These are phyloP conservation scores for Penicillium sp. DNA, from an alignment of 2,329 filamentous ascomycete species.

Conservation along the genomic window DNA sequence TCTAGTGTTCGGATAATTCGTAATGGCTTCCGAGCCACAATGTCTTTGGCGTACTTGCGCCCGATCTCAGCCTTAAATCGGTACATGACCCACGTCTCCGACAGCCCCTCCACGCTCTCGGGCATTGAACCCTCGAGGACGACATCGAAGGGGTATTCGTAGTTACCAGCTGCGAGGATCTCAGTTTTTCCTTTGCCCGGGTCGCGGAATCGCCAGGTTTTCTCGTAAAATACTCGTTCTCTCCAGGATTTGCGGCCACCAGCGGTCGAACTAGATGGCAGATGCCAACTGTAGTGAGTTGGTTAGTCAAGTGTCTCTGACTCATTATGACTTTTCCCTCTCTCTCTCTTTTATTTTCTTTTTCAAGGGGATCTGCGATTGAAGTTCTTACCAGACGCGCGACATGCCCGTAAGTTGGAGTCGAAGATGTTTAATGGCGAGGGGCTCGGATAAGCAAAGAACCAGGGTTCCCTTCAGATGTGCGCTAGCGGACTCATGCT, in stretches of 20 bases:
- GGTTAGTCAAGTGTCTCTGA: not conserved
- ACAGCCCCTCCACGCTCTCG: constrained; percentile 89
- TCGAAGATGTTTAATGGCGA: constrained; percentile 74
- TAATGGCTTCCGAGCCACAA: constrained; percentile 77
- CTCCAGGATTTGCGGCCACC: constrained; percentile 44
- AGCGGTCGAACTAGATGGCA: constrained; percentile 41
- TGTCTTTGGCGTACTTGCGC: constrained; percentile 85
- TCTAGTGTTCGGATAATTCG: constrained; percentile 79
- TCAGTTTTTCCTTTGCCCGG: constrained; percentile 52
- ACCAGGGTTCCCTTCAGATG: constrained; percentile 74
- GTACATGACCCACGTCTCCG: constrained; percentile 86
- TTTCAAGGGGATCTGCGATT: not conserved
- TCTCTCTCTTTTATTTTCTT: not conserved
- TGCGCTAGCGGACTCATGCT: constrained; percentile 76
- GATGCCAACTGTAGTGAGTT: constrained; percentile 33
- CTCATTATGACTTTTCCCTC: not conserved
- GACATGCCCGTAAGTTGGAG: constrained; percentile 72
- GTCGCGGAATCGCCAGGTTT: constrained; percentile 73
- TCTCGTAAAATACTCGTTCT: constrained; percentile 63
- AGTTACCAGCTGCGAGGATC: constrained; percentile 73
- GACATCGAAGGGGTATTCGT: constrained; percentile 80
- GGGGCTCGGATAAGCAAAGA: constrained; percentile 69
- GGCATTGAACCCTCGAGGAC: constrained; percentile 70
- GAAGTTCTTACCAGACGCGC: constrained; percentile 64
- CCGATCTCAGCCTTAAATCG: constrained; percentile 89